phyloP scores from a whole-genome alignment of 2,329 filamentous ascomycete genomes.

The Akanthomyces uredinophilus region DNA sequence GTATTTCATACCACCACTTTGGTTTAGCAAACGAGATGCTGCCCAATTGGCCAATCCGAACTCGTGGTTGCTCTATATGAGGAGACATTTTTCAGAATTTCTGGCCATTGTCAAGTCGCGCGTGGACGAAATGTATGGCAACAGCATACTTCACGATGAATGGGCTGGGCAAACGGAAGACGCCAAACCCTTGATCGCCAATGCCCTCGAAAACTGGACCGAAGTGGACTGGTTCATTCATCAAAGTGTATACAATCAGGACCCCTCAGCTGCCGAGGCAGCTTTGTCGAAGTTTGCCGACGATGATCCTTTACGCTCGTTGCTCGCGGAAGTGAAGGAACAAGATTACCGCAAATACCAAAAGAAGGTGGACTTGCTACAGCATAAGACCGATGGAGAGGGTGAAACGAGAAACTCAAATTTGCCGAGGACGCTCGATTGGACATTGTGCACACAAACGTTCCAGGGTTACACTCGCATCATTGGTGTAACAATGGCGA shows the following conservation, averaged over 20 bases:
- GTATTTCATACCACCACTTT: constrained; percentile 16
- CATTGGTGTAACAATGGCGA: not conserved
- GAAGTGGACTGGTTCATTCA: not conserved
- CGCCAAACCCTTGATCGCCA: not conserved
- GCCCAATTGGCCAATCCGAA: not conserved
- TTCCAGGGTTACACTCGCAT: not conserved
- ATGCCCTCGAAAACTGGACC: not conserved
- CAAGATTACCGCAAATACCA: not conserved
- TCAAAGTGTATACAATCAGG: not conserved
- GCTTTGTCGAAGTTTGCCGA: not conserved
- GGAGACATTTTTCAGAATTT: not conserved
- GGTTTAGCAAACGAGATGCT: not conserved
- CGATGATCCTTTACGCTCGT: not conserved
- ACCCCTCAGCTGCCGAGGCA: not conserved
- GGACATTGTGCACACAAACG: not conserved
- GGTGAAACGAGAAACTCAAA: too few relatives aligned
- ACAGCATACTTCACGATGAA: not conserved
- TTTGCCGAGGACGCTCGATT: not conserved
- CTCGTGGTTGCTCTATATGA: not conserved
- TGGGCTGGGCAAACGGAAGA: not conserved
- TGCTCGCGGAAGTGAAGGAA: not conserved
- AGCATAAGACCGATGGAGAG: too few relatives aligned
- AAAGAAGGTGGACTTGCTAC: not conserved
- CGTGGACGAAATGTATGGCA: not conserved
- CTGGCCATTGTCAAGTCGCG: not conserved